Conservation (phyloP, 2,329 filamentous ascomycete species). For the Paramyrothecium sp. region DNA sequence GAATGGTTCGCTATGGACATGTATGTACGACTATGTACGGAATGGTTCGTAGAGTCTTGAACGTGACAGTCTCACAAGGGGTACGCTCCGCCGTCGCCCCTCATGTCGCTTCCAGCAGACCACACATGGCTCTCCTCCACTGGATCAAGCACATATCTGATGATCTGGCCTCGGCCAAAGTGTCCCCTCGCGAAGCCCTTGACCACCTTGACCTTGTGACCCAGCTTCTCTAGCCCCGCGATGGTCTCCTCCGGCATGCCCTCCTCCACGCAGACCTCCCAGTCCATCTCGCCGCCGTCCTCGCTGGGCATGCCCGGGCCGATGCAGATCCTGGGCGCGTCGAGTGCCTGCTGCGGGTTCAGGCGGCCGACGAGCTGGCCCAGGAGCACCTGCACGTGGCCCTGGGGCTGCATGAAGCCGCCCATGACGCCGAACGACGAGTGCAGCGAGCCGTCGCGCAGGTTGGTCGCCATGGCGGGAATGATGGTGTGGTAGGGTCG, state of each 20-base stretch:
- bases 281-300: slow-evolving; percentile 54
- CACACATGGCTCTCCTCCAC: slow-evolving; percentile 70
- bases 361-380: slow-evolving; percentile 83
- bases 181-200: slow-evolving; percentile 62
- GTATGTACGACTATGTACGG: too few species aligned
- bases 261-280: slow-evolving; percentile 76
- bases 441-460: slow-evolving; percentile 71
- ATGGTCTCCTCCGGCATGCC: slow-evolving; percentile 70
- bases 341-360: slow-evolving; percentile 83
- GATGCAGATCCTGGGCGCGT: slow-evolving; percentile 89
- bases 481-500: slow-evolving; percentile 98
- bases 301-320: slow-evolving; percentile 66
- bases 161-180: slow-evolving; percentile 88
- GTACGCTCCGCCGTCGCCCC: slow-evolving; percentile 76
- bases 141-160: slow-evolving; percentile 70
- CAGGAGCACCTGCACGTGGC: slow-evolving; percentile 88
- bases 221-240: slow-evolving; percentile 64
- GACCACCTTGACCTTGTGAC: slow-evolving; percentile 71
- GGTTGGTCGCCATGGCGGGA: slow-evolving; percentile 82
- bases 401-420: slow-evolving; percentile 97
- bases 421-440: slow-evolving; percentile 96
- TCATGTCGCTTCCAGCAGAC: slow-evolving; percentile 84
- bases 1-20: too few species aligned
- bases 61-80: slow-evolving; percentile 33
- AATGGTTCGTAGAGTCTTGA: too few species aligned